Evolutionary conservation across 176 grass and related monocot genomes (phyloP).

Genomic region (Oryza officinalis): DNA sequence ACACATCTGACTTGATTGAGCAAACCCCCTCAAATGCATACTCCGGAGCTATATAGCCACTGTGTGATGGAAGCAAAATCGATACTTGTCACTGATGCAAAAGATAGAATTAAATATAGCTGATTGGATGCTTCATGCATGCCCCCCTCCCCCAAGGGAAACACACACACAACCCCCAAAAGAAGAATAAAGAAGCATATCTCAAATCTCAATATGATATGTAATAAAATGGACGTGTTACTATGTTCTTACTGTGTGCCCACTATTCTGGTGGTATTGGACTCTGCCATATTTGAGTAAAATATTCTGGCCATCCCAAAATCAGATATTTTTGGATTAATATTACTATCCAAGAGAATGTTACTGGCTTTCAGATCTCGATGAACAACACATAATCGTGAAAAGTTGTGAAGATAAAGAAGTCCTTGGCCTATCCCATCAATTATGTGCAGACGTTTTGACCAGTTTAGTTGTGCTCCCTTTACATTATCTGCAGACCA

Average conservation of each 20-base stretch:
- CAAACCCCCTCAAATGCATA: conserved; percentile 71
- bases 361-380: conserved; percentile 82
- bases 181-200: not conserved
- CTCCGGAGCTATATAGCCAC: conserved; percentile 82
- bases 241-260: conserved; percentile 66
- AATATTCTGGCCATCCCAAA: conserved; percentile 71
- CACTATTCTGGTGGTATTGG: conserved; percentile 61
- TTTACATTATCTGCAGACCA: conserved; percentile 44
- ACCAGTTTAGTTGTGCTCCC: conserved; percentile 42
- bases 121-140: conserved; percentile 23
- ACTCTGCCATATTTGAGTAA: conserved; percentile 34
- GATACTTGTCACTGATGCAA: conserved; percentile 12
- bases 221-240: conserved; percentile 3
- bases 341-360: conserved; percentile 60
- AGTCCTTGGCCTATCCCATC: conserved; percentile 62
- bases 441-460: conserved; percentile 47
- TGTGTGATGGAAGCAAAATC: conserved; percentile 36
- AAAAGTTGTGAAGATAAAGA: conserved; percentile 74
- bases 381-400: conserved; percentile 54
- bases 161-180: not conserved
- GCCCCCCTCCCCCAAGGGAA: not conserved
- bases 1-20: conserved; percentile 75
- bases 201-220: not conserved
- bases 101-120: conserved; percentile 4
- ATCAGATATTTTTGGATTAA: conserved; percentile 80